Percentiles rank a stretch among this genome's conserved stretches.
These are phyloP conservation scores for Trametes versicolor DNA, from an alignment of 1,284 basidiomycete species.

Conservation along the genomic window DNA sequence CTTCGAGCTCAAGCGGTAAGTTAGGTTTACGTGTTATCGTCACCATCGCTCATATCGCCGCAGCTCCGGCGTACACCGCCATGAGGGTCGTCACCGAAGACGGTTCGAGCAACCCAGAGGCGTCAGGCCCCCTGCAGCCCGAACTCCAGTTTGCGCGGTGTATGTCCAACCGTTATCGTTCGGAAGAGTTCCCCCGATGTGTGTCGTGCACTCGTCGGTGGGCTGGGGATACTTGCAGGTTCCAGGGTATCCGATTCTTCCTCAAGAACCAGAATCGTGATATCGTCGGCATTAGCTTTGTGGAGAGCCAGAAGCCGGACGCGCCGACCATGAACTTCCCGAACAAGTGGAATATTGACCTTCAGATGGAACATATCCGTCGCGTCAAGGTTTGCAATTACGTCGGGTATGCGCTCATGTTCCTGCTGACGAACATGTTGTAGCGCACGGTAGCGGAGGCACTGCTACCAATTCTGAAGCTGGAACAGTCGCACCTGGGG, in stretches of 20 bases:
- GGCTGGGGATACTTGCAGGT: constrained; percentile 85
- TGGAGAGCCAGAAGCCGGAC: constrained; percentile 67
- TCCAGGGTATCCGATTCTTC: constrained; percentile 81
- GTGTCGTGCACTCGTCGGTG: constrained; percentile 84
- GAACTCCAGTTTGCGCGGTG: constrained; percentile 80
- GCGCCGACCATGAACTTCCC: constrained; percentile 73
- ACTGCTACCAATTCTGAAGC: constrained; percentile 72
- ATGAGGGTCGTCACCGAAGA: constrained; percentile 41
- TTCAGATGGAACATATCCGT: constrained; percentile 58
- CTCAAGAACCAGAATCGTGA: constrained; percentile 65
- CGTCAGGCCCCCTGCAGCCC: constrained; percentile 49
- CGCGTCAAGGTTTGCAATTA: constrained; percentile 63
- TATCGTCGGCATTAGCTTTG: constrained; percentile 73
- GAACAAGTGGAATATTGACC: constrained; percentile 67
- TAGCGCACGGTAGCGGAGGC: constrained; percentile 75
- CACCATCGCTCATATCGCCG: constrained; percentile 16
- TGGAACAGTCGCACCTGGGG: constrained; percentile 77
- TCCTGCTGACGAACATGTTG: constrained; percentile 10
- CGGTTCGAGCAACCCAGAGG: constrained; percentile 34
- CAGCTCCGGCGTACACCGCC: constrained; percentile 30
- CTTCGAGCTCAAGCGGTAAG: constrained; percentile 48
- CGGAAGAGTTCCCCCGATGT: constrained; percentile 76
- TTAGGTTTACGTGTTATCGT: constrained; percentile 34
- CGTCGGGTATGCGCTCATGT: neutral
- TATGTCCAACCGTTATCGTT: constrained; percentile 80